Percentiles rank a stretch among this genome's conserved stretches.
Conservation (phyloP, 192 early-diverging fungal species). For the Pilaira anomala region DNA sequence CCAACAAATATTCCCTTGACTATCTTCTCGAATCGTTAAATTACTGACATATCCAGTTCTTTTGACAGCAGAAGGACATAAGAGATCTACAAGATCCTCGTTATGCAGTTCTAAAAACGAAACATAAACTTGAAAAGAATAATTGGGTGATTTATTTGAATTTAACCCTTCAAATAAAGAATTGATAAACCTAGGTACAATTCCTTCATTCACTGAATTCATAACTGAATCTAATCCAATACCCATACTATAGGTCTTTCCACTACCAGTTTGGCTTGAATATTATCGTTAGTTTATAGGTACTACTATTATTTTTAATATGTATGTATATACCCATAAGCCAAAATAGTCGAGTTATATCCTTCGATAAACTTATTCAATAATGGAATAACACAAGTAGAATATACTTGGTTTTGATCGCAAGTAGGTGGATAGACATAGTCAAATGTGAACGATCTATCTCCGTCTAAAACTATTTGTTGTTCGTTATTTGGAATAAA, state of each 20-base stretch:
- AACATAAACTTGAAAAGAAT: constrained; percentile 51
- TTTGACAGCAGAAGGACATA: constrained; percentile 37
- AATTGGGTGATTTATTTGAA: constrained; percentile 33
- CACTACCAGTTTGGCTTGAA: constrained; percentile 84
- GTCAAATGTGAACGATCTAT: constrained; percentile 69
- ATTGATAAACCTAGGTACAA: constrained; percentile 67
- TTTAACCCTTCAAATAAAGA: constrained; percentile 50
- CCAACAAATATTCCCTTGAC: constrained; percentile 82
- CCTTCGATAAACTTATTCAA: constrained; percentile 71
- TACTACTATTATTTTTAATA: not conserved
- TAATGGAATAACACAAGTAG: constrained; percentile 55
- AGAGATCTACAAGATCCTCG: constrained; percentile 91
- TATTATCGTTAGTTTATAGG: not conserved
- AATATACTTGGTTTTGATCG: constrained; percentile 58
- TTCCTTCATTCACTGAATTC: constrained; percentile 24
- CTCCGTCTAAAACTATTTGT: constrained; percentile 58
- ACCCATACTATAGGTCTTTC: constrained; percentile 95
- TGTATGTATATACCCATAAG: constrained; percentile 61
- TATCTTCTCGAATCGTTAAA: constrained; percentile 70
- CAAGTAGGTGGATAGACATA: constrained; percentile 57
- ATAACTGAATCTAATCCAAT: constrained; percentile 52
- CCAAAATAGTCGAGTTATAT: constrained; percentile 90
- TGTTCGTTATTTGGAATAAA: constrained; percentile 50
- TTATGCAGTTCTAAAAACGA: constrained; percentile 97
- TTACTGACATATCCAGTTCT: not conserved